Evolutionary conservation across 2,329 filamentous ascomycete genomes (phyloP), one percentile per base, ranked within the genome.

Genomic region (Dactylellina haptotyla): DNA sequence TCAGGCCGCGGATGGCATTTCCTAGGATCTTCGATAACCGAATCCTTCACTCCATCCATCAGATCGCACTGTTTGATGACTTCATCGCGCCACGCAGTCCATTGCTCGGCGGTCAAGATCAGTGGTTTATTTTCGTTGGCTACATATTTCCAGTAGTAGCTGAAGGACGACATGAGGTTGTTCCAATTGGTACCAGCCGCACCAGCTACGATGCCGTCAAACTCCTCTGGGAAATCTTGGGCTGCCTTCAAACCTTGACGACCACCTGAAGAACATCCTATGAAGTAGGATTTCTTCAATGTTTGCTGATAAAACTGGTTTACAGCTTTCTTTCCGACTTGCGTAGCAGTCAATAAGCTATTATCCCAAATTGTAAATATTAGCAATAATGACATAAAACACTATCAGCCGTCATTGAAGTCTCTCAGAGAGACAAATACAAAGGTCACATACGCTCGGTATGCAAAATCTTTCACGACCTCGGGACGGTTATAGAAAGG

Each of bases 1-100:
- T 79, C 78, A 0, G 80, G 76, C 53, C 78, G 69, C 2, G 80
- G 80, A 6, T 77, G 66, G 53, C 81, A 83, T 5, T 79, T 76
- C 32, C 77, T 75, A 0, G 81, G 79, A 48, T 81, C 79, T 54
- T 81, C 80, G 32, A 83, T 80, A 28, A 83, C 82, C 4, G 83
- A 82, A 75, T 86, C 85, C 8, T 78, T 77, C 10, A 82, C 81
- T 14, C 83, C 83, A 75, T 86, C 85, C 4, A 84, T 78, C 2
- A 76, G 75, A 72, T 86, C 84, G 76, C 85, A 86, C 76, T 86
- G 84, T 14, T 80, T 79, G 25, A 86, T 46, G 20, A 82, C 79
- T 62, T 81, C 81, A 0, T 79, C 57, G 26, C 80, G 79, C 9
- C 80, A 79, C 4, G 79, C 64, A 2, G 71, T 70, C 79, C 80